A percentile compares a stretch with the other conserved stretches of the same genome.
These are phyloP conservation scores for Aspergillus persii DNA, from an alignment of 2,329 filamentous ascomycete genomes.

Conservation along the genomic window DNA sequence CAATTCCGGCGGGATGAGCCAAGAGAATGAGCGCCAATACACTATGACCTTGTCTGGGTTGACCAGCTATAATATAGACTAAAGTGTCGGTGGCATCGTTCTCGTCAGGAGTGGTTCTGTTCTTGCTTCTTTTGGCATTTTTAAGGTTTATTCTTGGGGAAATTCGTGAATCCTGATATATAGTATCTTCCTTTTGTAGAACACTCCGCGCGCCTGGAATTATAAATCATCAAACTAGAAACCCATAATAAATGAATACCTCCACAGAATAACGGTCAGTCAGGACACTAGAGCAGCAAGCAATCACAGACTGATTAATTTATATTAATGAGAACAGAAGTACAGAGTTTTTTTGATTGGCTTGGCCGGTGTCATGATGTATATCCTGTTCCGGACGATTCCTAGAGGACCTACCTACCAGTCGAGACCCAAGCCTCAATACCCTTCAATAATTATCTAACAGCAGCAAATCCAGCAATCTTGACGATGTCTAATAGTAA, in stretches of 20 bases:
- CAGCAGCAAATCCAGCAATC: background rate
- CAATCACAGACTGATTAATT: background rate
- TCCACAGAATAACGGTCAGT: background rate
- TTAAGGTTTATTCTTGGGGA: background rate
- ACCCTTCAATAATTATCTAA: background rate
- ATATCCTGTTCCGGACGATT: background rate
- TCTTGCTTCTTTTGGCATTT: background rate
- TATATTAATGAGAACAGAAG: too few relatives aligned
- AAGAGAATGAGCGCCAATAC: background rate
- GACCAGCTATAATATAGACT: too few relatives aligned
- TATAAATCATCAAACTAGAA: background rate
- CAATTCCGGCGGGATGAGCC: background rate
- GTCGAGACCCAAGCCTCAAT: background rate
- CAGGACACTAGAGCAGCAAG: background rate
- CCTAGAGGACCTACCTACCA: too few relatives aligned
- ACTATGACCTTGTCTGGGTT: too few relatives aligned
- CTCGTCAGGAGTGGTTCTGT: background rate
- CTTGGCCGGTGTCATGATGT: background rate
- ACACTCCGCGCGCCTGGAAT: background rate
- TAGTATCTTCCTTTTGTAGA: background rate
- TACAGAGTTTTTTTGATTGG: too few relatives aligned
- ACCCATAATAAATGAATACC: background rate
- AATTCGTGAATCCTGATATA: background rate
- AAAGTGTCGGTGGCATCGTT: background rate
- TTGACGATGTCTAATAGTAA: background rate